phyloP scores from a whole-genome alignment of 2,329 filamentous ascomycete species.

The Apiospora sp. region DNA sequence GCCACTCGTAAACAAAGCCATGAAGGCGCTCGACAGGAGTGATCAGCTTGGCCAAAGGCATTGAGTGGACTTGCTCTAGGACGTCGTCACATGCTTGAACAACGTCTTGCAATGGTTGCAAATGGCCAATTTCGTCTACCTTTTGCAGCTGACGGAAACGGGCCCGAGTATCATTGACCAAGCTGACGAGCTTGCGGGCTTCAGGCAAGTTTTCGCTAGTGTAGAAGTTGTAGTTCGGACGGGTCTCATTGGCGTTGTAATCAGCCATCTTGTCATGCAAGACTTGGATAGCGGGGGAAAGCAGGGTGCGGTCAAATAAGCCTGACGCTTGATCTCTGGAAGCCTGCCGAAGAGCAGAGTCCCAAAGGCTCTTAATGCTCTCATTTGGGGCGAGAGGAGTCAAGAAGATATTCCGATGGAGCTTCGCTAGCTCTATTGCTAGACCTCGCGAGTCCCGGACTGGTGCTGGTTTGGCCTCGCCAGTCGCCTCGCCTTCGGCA shows the following conservation, averaged over 20 bases:
- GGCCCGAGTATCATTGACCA: constrained; percentile 73
- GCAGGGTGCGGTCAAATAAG: constrained; percentile 59
- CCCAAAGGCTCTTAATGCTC: constrained; percentile 55
- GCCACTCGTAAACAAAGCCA: constrained; percentile 89
- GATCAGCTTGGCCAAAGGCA: constrained; percentile 86
- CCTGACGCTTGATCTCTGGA: constrained; percentile 44
- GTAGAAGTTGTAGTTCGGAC: constrained; percentile 84
- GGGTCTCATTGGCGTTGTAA: constrained; percentile 48
- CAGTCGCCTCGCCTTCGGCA: constrained; percentile 44
- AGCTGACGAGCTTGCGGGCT: constrained; percentile 73
- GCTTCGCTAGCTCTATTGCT: constrained; percentile 66
- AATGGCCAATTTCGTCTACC: constrained; percentile 72
- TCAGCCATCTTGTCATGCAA: constrained; percentile 67
- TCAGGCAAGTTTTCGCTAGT: constrained; percentile 80
- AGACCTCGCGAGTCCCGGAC: constrained; percentile 57
- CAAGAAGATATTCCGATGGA: constrained; percentile 65
- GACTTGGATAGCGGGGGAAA: constrained; percentile 72
- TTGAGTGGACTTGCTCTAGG: constrained; percentile 77
- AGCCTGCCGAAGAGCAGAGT: constrained; percentile 51
- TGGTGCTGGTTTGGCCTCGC: constrained; percentile 35
- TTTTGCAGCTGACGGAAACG: constrained; percentile 77
- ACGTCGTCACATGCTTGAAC: constrained; percentile 77
- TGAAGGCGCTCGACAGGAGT: constrained; percentile 90
- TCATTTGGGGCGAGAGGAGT: constrained; percentile 48
- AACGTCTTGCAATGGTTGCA: constrained; percentile 81